Percentiles rank a stretch among this genome's conserved stretches.
Evolutionary conservation across 2,329 filamentous ascomycete genomes (phyloP).

Genomic region (Ascochyta fabae): DNA sequence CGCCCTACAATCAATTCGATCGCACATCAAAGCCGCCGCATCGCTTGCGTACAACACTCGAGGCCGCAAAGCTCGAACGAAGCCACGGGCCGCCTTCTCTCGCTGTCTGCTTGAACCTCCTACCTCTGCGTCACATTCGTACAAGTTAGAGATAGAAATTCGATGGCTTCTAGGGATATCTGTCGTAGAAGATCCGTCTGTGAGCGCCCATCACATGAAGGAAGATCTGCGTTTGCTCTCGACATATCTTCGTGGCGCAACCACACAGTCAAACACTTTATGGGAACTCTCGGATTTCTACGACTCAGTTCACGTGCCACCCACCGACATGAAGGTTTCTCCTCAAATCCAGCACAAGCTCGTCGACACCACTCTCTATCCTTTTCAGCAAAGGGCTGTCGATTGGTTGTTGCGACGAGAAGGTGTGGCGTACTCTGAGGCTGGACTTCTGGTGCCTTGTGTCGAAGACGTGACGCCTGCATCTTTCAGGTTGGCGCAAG

Average conservation of each 20-base stretch:
- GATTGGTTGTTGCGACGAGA: constrained; percentile 74
- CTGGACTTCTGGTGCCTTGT: constrained; percentile 21
- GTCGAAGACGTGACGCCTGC: constrained; percentile 39
- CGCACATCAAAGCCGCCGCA: constrained; percentile 22
- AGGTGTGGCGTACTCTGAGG: constrained; percentile 58
- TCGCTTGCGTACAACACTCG: constrained; percentile 24
- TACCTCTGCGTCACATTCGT: constrained; percentile 12
- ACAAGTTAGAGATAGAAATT: constrained; percentile 32
- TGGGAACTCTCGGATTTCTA: constrained; percentile 70
- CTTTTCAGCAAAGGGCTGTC: constrained; percentile 74
- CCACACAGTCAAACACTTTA: constrained; percentile 22
- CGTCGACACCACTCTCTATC: constrained; percentile 62
- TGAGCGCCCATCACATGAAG: constrained; percentile 22
- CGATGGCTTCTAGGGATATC: constrained; percentile 40
- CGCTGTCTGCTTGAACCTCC: constrained; percentile 29
- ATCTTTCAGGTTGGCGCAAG: constrained; percentile 55
- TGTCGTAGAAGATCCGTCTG: constrained; percentile 32
- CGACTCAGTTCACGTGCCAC: constrained; percentile 69
- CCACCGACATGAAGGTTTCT: constrained; percentile 48
- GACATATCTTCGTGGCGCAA: constrained; percentile 29
- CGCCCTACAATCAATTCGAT: constrained; percentile 25
- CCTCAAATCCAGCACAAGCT: constrained; percentile 38
- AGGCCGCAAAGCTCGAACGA: constrained; percentile 26
- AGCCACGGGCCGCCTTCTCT: constrained; percentile 34
- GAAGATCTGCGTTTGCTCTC: constrained; percentile 37